Conservation (phyloP, 176 grass and related monocot species). For the Hordeum marinum region DNA sequence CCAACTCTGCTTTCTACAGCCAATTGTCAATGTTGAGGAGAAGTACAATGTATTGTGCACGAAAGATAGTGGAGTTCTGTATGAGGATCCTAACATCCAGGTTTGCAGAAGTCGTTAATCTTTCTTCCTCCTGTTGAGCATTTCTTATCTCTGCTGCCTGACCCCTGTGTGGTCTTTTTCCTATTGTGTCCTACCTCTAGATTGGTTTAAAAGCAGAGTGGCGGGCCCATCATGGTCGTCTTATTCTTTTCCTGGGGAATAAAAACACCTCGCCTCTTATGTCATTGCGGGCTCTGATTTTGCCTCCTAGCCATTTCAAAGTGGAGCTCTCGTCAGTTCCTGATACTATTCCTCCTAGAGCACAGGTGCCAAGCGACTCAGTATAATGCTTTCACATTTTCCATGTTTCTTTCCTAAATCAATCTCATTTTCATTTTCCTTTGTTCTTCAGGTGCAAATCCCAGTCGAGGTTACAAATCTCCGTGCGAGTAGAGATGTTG, state of each 20-base stretch:
- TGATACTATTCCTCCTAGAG: conserved; percentile 93
- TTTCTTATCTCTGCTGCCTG: conserved; percentile 2
- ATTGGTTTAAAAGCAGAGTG: conserved; percentile 98
- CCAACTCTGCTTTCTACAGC: conserved; percentile 53
- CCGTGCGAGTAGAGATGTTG: conserved; percentile 86
- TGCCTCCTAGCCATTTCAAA: conserved; percentile 84
- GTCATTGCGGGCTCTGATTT: conserved; percentile 60
- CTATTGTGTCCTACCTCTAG: conserved; percentile 33
- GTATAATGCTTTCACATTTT: conserved; percentile 2
- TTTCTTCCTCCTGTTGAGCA: not conserved
- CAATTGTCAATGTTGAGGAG: conserved; percentile 67
- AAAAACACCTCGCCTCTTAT: conserved; percentile 84
- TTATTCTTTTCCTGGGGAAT: conserved; percentile 96
- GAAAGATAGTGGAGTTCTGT: conserved; percentile 96
- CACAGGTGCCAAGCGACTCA: conserved; percentile 57
- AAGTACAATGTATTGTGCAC: conserved; percentile 83
- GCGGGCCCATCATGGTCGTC: conserved; percentile 79
- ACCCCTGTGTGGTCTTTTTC: not conserved
- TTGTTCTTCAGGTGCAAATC: conserved; percentile 78
- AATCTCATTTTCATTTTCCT: conserved; percentile 5
- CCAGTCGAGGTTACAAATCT: conserved; percentile 90
- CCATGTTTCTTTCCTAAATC: not conserved
- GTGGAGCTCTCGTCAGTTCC: conserved; percentile 80
- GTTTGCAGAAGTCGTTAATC: conserved; percentile 34
- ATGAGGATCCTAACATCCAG: conserved; percentile 95